Evolutionary conservation across 1,284 basidiomycete genomes (phyloP).

Genomic region (Puccinia hordei): DNA sequence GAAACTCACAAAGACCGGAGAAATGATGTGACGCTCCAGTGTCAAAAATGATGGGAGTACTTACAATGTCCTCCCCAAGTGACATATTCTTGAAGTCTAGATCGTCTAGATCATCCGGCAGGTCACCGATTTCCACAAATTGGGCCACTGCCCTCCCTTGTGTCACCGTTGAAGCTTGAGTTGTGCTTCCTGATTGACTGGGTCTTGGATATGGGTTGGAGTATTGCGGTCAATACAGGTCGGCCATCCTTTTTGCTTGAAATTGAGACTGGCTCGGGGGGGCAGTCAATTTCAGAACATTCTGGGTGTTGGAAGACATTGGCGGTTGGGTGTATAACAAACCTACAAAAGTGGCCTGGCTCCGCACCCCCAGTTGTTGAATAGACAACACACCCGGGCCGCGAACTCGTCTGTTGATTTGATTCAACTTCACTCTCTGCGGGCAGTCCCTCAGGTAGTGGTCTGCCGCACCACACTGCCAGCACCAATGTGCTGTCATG

Average conservation of each 20-base stretch:
- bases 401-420: too few species aligned
- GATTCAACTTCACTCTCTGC: too few species aligned
- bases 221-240: background rate
- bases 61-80: too few species aligned
- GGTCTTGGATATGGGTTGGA: background rate
- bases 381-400: too few species aligned
- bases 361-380: too few species aligned
- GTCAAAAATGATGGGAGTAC: too few species aligned
- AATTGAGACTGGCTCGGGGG: background rate
- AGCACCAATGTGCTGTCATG: background rate
- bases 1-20: background rate
- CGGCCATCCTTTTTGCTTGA: too few species aligned
- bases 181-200: too few species aligned
- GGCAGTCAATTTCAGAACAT: background rate
- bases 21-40: background rate
- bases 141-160: background rate
- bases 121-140: background rate
- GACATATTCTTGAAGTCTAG: background rate
- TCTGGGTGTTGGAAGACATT: background rate
- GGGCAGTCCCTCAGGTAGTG: too few species aligned
- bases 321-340: background rate
- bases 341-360: background rate
- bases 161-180: background rate
- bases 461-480: too few species aligned
- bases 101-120: background rate